A percentile compares a stretch with the other conserved stretches of the same genome.
Evolutionary conservation across 208 protist species (phyloP).

Genomic region (Hexamita inflata): DNA sequence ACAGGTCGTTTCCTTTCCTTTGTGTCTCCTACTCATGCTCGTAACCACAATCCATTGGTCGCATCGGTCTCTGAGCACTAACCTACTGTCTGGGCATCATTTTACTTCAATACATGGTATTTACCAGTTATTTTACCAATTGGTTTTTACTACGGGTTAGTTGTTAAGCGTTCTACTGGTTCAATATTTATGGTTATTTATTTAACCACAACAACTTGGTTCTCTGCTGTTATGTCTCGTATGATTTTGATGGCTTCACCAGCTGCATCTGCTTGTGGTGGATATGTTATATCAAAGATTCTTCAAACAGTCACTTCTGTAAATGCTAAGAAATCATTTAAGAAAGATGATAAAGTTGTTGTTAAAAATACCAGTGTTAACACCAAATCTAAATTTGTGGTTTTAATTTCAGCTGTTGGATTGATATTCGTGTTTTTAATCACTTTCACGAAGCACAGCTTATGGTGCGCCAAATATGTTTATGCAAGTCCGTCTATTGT

Average conservation of each 20-base stretch:
- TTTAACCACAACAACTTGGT: conserved; percentile 62
- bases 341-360: neutral
- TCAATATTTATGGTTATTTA: conserved; percentile 70
- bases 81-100: conserved; percentile 69
- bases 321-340: neutral
- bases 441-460: conserved; percentile 28
- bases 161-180: conserved; percentile 50
- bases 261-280: conserved; percentile 55
- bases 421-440: conserved; percentile 24
- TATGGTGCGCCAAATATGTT: conserved; percentile 55
- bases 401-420: neutral
- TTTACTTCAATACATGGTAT: conserved; percentile 73
- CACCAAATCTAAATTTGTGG: neutral
- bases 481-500: conserved; percentile 64
- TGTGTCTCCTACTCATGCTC: conserved; percentile 70
- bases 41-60: conserved; percentile 72
- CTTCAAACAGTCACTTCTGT: conserved; percentile 28
- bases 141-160: conserved; percentile 66
- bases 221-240: conserved; percentile 66
- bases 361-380: neutral
- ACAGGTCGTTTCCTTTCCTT: conserved; percentile 69
- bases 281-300: conserved; percentile 51
- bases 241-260: conserved; percentile 72
- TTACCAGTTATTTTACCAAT: conserved; percentile 62
- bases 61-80: conserved; percentile 80